phyloP scores from a whole-genome alignment of 202 grass and related monocot species.

The Bolboschoenoplectus hybrid region DNA sequence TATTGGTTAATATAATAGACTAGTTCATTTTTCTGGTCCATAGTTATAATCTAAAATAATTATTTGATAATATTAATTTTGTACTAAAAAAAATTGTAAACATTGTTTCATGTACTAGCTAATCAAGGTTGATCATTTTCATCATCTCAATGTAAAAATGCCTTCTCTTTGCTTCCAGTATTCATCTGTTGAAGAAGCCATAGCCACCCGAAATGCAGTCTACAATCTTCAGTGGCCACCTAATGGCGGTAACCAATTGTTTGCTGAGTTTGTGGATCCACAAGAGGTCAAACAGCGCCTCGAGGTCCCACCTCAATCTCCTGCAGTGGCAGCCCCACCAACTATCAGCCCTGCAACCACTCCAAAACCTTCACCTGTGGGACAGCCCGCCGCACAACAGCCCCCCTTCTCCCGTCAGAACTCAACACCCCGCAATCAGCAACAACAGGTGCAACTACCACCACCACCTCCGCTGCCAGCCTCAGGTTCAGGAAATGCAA shows the following conservation, averaged over 20 bases:
- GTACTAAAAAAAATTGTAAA: slow-evolving; percentile 15
- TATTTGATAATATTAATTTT: not conserved
- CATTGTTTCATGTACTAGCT: slow-evolving; percentile 3
- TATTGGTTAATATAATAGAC: slow-evolving; percentile 17
- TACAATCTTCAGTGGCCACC: slow-evolving; percentile 95
- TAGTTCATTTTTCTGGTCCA: not conserved
- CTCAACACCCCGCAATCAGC: slow-evolving; percentile 41
- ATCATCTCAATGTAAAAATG: not conserved
- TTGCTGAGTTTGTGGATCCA: slow-evolving; percentile 93
- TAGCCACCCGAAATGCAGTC: slow-evolving; percentile 77
- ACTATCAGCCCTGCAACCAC: slow-evolving; percentile 39
- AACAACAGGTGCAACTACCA: slow-evolving; percentile 46
- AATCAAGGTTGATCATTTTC: not conserved
- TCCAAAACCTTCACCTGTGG: slow-evolving; percentile 38
- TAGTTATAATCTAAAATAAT: not conserved
- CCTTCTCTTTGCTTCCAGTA: slow-evolving; percentile 49
- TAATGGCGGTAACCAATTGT: slow-evolving; percentile 83
- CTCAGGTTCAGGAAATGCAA: slow-evolving; percentile 8
- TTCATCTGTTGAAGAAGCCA: slow-evolving; percentile 86
- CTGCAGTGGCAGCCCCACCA: slow-evolving; percentile 41
- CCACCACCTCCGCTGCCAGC: slow-evolving; percentile 30
- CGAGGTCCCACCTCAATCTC: slow-evolving; percentile 53
- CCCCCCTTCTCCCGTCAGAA: slow-evolving; percentile 37
- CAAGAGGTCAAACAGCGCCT: slow-evolving; percentile 78
- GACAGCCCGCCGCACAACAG: slow-evolving; percentile 48